Conservation (phyloP, 2,329 filamentous ascomycete genomes). For the Fusarium solani-melongenae region DNA sequence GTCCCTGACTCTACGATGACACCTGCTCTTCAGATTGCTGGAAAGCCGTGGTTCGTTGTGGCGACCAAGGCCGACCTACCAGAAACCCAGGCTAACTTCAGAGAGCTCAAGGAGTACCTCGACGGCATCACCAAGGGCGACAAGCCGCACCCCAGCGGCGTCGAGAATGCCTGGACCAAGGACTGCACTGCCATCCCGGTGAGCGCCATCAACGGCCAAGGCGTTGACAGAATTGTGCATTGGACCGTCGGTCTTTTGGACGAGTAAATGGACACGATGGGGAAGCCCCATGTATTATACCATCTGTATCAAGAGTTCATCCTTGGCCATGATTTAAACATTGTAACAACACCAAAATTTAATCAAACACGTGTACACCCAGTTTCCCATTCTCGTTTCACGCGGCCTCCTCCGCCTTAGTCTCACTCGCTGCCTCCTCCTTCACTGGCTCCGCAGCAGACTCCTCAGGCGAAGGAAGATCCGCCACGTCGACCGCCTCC, state of each 20-base stretch:
- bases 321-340: constrained; percentile 24
- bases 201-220: constrained; percentile 88
- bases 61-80: constrained; percentile 92
- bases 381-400: constrained; percentile 22
- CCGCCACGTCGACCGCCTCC: constrained; percentile 49
- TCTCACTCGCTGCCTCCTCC: constrained; percentile 12
- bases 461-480: constrained; percentile 51
- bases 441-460: constrained; percentile 13
- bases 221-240: constrained; percentile 79
- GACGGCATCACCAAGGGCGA: constrained; percentile 70
- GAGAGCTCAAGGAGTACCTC: constrained; percentile 76
- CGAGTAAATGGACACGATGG: constrained; percentile 43
- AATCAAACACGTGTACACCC: constrained; percentile 34
- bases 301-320: constrained; percentile 33
- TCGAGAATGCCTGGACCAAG: constrained; percentile 66
- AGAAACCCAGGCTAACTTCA: constrained; percentile 82
- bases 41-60: constrained; percentile 96
- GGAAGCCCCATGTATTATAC: constrained; percentile 35
- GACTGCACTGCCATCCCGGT: constrained; percentile 81
- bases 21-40: constrained; percentile 78
- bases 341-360: constrained; percentile 37
- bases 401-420: constrained; percentile 28
- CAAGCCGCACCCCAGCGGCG: constrained; percentile 77
- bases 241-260: constrained; percentile 77
- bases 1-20: constrained; percentile 15